Evolutionary conservation across 495 filamentous ascomycete genomes (phyloP), one percentile per base, ranked within the genome.

Genomic region (Elaphomyces granulatus): DNA sequence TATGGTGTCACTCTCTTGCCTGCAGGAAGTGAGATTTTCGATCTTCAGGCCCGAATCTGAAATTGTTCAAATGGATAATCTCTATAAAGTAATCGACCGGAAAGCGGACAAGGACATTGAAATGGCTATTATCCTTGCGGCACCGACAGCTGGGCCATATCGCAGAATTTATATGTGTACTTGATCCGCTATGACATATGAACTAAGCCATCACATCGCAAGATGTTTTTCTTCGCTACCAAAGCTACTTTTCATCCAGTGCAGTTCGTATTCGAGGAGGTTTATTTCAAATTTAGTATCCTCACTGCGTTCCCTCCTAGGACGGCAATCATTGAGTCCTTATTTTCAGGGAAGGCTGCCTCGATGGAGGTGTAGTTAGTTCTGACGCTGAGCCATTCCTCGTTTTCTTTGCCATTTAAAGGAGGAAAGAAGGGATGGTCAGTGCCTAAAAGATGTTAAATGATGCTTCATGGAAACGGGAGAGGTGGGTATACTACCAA

Each of bases 381-480:
- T 32, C 62, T 74, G 12, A 94, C 86, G 59, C 88, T 96, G 43
- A 73, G 65, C 88, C 88, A 96, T 46, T 80, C 66, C 32, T 67
- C 67, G 39, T 72, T 71, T 16, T 64, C 55, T 31, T 70, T 67
- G 20, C 47, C 66, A 18, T 64, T 65, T 10, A 93, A 48, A 1
- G 87, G 87, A 21, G 88, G 88, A 59, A 94, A 96, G 62, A 96
- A 96, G 0, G 88, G 88, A 61, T 94, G 84, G 56, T 94, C 88
- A 2, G 85, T 93, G 15, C 83, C 73, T 75, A 38, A 18, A 10
- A 44, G 10, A 35, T 21, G 8, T n/a, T 4, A 40, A 45, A 55
- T 26, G 56, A n/a, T n/a, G n/a, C n/a, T n/a, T n/a, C n/a, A 31
- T 31, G n/a, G n/a, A 31, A 31, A 31, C 8, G n/a, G 28, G 8